Conservation (phyloP, 345 rosid species). For the Acer saccharum region DNA sequence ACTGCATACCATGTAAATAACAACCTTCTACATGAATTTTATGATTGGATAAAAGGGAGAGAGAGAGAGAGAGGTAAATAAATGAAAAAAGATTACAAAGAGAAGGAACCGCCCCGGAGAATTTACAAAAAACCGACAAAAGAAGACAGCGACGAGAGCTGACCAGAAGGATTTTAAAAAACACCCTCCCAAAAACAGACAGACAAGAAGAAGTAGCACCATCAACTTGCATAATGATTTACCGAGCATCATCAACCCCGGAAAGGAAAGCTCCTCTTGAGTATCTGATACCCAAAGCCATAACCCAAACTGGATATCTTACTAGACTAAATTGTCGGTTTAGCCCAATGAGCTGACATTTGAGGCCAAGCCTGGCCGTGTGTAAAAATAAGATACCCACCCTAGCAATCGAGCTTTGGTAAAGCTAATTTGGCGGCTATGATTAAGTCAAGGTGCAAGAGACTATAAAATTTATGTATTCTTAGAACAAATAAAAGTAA, state of each 20-base stretch:
- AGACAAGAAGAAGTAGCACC: neutral
- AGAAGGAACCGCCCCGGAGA: neutral
- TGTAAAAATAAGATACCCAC: neutral
- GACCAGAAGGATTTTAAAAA: neutral
- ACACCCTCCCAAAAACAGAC: neutral
- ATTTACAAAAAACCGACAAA: neutral
- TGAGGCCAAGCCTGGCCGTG: neutral
- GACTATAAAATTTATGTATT: neutral
- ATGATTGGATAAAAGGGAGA: no score
- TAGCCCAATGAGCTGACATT: neutral
- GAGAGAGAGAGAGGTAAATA: neutral
- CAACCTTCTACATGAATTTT: neutral
- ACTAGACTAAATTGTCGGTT: neutral
- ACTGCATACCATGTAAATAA: neutral
- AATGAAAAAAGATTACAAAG: neutral
- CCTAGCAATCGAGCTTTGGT: neutral
- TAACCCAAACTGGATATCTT: neutral
- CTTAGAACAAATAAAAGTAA: neutral
- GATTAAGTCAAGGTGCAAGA: constrained; percentile 3
- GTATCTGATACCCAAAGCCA: constrained; percentile 1
- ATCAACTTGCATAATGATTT: neutral
- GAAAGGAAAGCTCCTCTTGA: constrained; percentile 7
- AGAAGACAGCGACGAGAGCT: neutral
- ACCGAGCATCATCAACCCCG: neutral
- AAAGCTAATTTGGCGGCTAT: neutral